Conservation (phyloP, 306 rosid genomes). For the Quercus variabilis region DNA sequence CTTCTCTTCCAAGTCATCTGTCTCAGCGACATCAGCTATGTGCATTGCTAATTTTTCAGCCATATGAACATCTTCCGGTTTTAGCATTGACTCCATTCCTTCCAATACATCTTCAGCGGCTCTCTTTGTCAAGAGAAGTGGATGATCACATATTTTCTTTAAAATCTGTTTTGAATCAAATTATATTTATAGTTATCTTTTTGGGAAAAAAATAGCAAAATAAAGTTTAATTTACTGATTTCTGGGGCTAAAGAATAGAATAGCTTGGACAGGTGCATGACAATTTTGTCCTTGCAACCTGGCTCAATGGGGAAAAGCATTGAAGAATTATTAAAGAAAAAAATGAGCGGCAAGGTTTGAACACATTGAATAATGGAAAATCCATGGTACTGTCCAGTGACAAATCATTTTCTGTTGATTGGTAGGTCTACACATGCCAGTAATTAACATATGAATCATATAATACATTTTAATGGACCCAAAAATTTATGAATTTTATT, state of each 20-base stretch:
- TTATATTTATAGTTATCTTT: constrained; percentile 3
- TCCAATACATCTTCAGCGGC: constrained; percentile 93
- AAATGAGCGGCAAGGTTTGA: neutral
- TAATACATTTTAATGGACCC: too few relatives aligned
- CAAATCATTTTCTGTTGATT: too few relatives aligned
- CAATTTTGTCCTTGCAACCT: too few relatives aligned
- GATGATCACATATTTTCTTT: constrained; percentile 93
- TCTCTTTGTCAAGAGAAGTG: constrained; percentile 83
- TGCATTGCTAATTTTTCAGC: constrained; percentile 77
- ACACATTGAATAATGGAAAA: neutral
- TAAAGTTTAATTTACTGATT: neutral
- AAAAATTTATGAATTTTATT: too few relatives aligned
- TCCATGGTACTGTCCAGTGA: neutral
- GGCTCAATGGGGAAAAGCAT: neutral
- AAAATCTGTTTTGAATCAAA: constrained; percentile 54
- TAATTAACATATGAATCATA: too few relatives aligned
- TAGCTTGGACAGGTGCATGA: neutral
- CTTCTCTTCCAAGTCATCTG: constrained; percentile 51
- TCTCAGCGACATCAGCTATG: constrained; percentile 72
- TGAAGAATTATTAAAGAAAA: neutral
- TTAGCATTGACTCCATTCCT: constrained; percentile 70
- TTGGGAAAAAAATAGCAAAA: neutral
- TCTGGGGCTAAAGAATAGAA: neutral
- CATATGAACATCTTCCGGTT: constrained; percentile 61
- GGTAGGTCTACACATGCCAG: too few relatives aligned